A percentile compares a stretch with the other conserved stretches of the same genome.
phyloP scores from a whole-genome alignment of 345 rosid genomes.

The Eutrema yunnanense region DNA sequence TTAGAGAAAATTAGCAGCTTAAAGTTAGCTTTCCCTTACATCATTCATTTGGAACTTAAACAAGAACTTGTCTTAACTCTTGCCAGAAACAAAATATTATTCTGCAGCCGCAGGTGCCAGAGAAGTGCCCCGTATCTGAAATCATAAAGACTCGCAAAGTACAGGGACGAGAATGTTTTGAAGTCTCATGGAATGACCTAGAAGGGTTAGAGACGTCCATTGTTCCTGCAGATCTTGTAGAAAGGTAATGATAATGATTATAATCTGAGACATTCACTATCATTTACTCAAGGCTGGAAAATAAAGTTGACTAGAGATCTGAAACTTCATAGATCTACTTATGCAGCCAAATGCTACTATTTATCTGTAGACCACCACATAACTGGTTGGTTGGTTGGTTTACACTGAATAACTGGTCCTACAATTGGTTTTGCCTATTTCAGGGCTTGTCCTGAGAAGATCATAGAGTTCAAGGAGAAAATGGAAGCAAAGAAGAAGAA shows the following conservation, averaged over 20 bases:
- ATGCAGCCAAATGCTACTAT: not conserved
- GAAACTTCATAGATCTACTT: not conserved
- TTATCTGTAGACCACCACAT: not conserved
- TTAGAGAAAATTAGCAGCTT: not conserved
- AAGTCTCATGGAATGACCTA: slow-evolving; percentile 65
- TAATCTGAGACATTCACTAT: not conserved
- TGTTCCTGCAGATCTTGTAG: slow-evolving; percentile 74
- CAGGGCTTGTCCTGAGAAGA: slow-evolving; percentile 91
- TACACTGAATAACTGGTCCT: not conserved
- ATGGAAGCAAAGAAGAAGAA: slow-evolving; percentile 43
- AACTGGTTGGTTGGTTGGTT: not conserved
- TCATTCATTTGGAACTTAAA: not conserved
- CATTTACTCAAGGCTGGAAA: not conserved
- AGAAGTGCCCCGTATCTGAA: slow-evolving; percentile 68
- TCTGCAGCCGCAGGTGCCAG: slow-evolving; percentile 49
- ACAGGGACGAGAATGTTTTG: slow-evolving; percentile 69
- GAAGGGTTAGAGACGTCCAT: slow-evolving; percentile 60
- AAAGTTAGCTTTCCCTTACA: not conserved
- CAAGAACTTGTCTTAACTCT: not conserved
- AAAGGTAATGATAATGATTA: slow-evolving; percentile 42
- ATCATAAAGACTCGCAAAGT: slow-evolving; percentile 64
- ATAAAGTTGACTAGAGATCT: not conserved
- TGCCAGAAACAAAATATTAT: not conserved
- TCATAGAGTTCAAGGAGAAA: slow-evolving; percentile 57
- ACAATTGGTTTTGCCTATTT: not conserved